Percentiles rank a stretch among this genome's conserved stretches.
Evolutionary conservation across 768 basidiomycete genomes (phyloP).

Genomic region (Lactarius indigo): DNA sequence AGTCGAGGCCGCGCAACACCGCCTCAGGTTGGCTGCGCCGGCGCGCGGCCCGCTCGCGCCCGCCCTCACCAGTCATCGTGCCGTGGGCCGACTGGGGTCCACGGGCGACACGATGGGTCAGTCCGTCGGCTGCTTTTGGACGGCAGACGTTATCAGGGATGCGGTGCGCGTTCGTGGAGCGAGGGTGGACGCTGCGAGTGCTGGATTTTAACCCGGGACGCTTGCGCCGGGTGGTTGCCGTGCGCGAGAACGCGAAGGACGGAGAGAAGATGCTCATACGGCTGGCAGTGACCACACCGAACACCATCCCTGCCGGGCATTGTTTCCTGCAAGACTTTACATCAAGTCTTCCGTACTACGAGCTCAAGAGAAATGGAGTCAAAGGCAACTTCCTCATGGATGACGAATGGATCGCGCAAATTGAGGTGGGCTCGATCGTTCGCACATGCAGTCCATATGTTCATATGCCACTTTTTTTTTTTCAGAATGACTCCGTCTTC

Average conservation of each 20-base stretch:
- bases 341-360: conserved; percentile 15
- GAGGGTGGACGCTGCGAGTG: not conserved
- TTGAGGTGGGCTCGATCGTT: conserved; percentile 5
- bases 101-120: conserved; percentile 9
- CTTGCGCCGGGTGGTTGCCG: conserved; percentile 2
- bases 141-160: not conserved
- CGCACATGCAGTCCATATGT: not conserved
- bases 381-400: conserved; percentile 7
- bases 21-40: not conserved
- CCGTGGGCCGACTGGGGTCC: conserved; percentile 19
- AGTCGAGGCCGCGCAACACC: not conserved
- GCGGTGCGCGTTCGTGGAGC: conserved; percentile 8
- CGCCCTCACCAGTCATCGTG: not conserved
- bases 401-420: conserved; percentile 15
- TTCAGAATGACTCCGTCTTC: not conserved
- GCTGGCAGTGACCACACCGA: not conserved
- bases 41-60: not conserved
- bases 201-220: conserved; percentile 18
- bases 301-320: not conserved
- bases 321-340: conserved; percentile 7
- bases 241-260: not conserved
- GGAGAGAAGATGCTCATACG: not conserved
- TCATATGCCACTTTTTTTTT: not conserved
- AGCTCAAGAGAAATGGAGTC: not conserved
- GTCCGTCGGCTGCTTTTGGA: not conserved